Evolutionary conservation across 108 stramenopile species (phyloP).

Genomic region (Parmales sp.): DNA sequence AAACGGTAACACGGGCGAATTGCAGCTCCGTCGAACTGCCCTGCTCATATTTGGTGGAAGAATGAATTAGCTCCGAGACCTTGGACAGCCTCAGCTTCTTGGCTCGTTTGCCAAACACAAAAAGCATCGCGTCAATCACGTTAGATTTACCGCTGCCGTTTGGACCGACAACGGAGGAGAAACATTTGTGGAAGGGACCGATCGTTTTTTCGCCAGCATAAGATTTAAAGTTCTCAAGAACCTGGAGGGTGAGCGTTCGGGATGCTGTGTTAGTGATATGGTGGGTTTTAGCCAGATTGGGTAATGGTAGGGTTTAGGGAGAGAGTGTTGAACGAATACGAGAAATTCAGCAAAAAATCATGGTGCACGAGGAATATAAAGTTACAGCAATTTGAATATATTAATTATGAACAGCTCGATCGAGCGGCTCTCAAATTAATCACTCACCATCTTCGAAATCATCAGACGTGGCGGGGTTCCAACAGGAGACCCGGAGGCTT

Average conservation of each 20-base stretch:
- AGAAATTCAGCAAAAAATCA: background rate
- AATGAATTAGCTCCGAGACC: slow-evolving; percentile 91
- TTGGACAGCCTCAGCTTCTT: slow-evolving; percentile 95
- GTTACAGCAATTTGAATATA: background rate
- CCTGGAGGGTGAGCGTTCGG: slow-evolving; percentile 27
- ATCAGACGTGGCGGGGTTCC: slow-evolving; percentile 63
- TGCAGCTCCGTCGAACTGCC: slow-evolving; percentile 45
- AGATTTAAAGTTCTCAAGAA: slow-evolving; percentile 94
- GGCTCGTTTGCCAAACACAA: slow-evolving; percentile 97
- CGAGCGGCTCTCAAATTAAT: background rate
- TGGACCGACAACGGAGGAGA: slow-evolving; percentile 87
- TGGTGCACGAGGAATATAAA: background rate
- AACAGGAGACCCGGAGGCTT: background rate
- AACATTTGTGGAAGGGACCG: slow-evolving; percentile 68
- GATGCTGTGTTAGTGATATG: background rate
- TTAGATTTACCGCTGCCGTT: slow-evolving; percentile 96
- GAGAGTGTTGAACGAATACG: background rate
- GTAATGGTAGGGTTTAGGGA: background rate
- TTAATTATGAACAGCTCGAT: background rate
- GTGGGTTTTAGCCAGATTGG: background rate
- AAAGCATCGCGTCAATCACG: slow-evolving; percentile 98
- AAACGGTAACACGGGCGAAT: slow-evolving; percentile 76
- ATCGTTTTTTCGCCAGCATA: slow-evolving; percentile 74
- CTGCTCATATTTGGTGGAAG: slow-evolving; percentile 49
- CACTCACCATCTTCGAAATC: slow-evolving; percentile 84